Percentiles rank a stretch among this genome's conserved stretches.
Conservation (phyloP, 2,329 filamentous ascomycete genomes). For the Penicillium sp. region DNA sequence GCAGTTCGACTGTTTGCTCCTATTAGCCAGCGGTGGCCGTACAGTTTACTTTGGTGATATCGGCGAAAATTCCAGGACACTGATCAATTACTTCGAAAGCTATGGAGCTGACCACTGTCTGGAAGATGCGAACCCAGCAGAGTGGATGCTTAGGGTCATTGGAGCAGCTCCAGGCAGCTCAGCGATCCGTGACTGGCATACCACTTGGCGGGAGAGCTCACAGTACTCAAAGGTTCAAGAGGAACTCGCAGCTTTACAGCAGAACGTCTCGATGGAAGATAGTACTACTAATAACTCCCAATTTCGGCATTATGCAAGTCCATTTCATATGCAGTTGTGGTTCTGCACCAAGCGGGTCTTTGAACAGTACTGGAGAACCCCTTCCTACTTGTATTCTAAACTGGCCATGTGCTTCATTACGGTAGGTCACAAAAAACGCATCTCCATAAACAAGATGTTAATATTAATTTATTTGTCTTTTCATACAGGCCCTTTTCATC, state of each 20-base stretch:
- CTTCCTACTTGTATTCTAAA: slow-evolving; percentile 81
- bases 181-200: background rate
- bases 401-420: slow-evolving; percentile 63
- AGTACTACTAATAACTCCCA: background rate
- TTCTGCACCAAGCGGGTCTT: slow-evolving; percentile 71
- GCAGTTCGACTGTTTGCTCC: slow-evolving; percentile 63
- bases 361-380: slow-evolving; percentile 85
- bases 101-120: slow-evolving; percentile 58
- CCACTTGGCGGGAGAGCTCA: background rate
- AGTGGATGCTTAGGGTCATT: slow-evolving; percentile 61
- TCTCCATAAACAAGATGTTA: no score
- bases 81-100: slow-evolving; percentile 61
- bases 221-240: background rate
- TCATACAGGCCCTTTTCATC: slow-evolving; percentile 55
- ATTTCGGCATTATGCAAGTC: background rate
- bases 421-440: no score
- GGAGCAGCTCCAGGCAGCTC: slow-evolving; percentile 37
- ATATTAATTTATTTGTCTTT: background rate
- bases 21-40: slow-evolving; percentile 60
- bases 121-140: slow-evolving; percentile 64
- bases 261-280: background rate
- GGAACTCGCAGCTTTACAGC: background rate
- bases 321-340: slow-evolving; percentile 58
- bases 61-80: slow-evolving; percentile 51
- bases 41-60: slow-evolving; percentile 66